phyloP scores from a whole-genome alignment of 208 protist species.

The Naegleria gruberi region DNA sequence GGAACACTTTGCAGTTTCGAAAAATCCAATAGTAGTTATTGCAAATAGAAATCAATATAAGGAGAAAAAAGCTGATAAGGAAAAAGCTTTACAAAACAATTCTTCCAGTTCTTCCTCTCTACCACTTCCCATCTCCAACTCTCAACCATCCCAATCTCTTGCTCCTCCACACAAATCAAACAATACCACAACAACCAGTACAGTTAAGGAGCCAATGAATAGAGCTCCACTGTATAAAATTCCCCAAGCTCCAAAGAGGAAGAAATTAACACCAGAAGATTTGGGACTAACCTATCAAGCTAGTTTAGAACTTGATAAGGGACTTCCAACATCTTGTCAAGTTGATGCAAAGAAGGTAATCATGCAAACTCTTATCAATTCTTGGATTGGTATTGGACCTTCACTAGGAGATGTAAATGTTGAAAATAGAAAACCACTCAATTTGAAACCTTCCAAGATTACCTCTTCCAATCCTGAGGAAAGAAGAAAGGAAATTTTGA shows the following conservation, averaged over 20 bases:
- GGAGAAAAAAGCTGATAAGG: background rate
- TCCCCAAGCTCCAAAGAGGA: background rate
- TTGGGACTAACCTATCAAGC: background rate
- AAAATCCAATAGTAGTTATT: background rate
- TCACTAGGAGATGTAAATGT: background rate
- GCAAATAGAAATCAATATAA: background rate
- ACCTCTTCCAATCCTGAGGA: background rate
- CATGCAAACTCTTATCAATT: background rate
- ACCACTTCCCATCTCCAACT: background rate
- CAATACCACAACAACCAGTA: no score
- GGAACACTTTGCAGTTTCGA: background rate
- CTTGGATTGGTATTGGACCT: background rate
- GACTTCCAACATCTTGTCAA: background rate
- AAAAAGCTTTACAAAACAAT: background rate
- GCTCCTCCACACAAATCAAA: no score
- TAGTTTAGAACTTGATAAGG: background rate
- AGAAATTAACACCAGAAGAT: background rate
- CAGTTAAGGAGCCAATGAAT: no score
- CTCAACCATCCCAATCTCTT: no score
- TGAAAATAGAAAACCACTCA: background rate
- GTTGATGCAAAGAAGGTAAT: background rate
- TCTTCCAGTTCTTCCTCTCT: background rate
- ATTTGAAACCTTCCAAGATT: background rate
- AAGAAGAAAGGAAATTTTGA: background rate
- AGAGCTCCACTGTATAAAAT: background rate